Base-by-base conservation (phyloP, 176 grass and related monocot species). In the Echinochloa phyllopogon region DNA sequence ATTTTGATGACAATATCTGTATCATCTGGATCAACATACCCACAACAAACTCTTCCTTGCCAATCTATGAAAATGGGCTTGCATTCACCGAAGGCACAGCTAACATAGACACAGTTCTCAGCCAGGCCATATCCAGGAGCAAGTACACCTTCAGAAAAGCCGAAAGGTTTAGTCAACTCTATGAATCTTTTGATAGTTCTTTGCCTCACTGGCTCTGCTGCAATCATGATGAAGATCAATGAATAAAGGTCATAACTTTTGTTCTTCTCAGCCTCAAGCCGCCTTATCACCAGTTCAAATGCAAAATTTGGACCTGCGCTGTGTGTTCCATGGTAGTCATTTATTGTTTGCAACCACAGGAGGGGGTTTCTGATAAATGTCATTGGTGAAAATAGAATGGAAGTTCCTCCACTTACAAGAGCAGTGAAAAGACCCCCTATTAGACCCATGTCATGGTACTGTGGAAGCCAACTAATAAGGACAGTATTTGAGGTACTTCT, bases 371-470 rank as follows among this genome's bases (percentile, higher is more conserved):
- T 94, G 71, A 94, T 91, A 73, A 94, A 94, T 78, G 89, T 78
- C 92, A 94, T 89, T 13, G 92, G 92, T 48, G 92, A 94, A 78
- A 94, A 94, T 25, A 94, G 86, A 91, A 91, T 71, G 18, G 92
- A 82, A 78, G 80, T 84, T 82, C 89, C 92, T 81, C 92, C 92
- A 78, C 92, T 89, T 83, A 94, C 92, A 49, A 94, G 92, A 69
- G 92, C 86, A 82, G 89, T 94, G 68, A 94, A 94, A 81, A 94
- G 72, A 45, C 92, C 92, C 10, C 92, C 92, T 63, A 94, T 91
- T 53, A 94, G 78, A 23, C 92, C 92, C 92, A 94, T 94, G 65
- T 94, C 92, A 94, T 94, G 92, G 82, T 94, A 94, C 48, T 94
- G 92, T 68, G 89, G 89, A 94, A 94, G 92, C 92, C 92, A 94